Evolutionary conservation across 2,329 filamentous ascomycete species (phyloP).

Genomic region (Alternaria arborescens): DNA sequence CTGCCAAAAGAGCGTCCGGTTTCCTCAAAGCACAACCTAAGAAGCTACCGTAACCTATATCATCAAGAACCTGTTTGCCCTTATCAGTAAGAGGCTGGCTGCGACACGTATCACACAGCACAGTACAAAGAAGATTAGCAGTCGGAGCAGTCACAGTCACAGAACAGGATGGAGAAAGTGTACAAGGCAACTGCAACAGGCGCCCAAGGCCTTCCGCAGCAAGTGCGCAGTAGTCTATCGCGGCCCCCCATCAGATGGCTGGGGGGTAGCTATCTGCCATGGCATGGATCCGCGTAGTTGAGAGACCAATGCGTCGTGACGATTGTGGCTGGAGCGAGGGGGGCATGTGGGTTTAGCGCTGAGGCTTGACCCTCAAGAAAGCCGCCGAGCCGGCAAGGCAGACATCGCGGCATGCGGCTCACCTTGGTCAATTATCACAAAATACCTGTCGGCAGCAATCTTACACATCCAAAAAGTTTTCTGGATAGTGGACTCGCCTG

Average conservation of each 20-base stretch:
- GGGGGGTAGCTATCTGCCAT: slow-evolving; percentile 10
- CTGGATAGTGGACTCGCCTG: neutral
- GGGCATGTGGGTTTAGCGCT: slow-evolving; percentile 12
- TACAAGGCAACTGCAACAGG: slow-evolving; percentile 10
- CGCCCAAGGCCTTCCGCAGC: slow-evolving; percentile 15
- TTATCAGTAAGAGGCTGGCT: slow-evolving; percentile 8
- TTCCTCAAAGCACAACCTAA: neutral
- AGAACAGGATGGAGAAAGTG: slow-evolving; percentile 9
- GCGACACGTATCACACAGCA: slow-evolving; percentile 11
- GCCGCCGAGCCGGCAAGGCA: slow-evolving; percentile 10
- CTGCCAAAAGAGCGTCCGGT: neutral
- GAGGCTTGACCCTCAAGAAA: neutral
- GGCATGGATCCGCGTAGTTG: slow-evolving; percentile 1
- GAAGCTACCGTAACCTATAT: neutral
- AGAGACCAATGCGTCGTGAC: slow-evolving; percentile 10
- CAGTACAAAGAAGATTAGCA: slow-evolving; percentile 11
- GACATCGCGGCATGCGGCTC: neutral
- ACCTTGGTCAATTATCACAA: neutral
- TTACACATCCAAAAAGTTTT: neutral
- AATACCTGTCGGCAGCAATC: neutral
- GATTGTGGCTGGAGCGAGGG: slow-evolving; percentile 17
- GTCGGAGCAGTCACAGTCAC: slow-evolving; percentile 3
- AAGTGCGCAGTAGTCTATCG: slow-evolving; percentile 6
- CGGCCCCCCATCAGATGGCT: slow-evolving; percentile 14
- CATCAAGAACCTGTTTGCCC: neutral